Percentiles rank a stretch among this genome's conserved stretches.
Conservation (phyloP, 768 basidiomycete genomes). For the Chalciporus piperatus region DNA sequence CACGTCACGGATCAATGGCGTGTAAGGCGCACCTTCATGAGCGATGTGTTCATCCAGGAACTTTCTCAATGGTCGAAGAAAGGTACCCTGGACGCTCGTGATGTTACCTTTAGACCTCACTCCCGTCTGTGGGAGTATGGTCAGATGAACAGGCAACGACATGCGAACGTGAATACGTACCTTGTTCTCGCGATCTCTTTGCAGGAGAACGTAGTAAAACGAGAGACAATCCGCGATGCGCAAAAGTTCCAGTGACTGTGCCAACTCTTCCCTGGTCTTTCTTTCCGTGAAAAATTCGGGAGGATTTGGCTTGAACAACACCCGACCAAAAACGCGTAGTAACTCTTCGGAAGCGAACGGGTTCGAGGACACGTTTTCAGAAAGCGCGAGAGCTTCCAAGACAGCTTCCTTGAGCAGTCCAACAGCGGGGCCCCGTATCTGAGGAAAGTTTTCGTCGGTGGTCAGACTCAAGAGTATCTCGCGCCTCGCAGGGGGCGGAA, state of each 20-base stretch:
- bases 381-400: slow-evolving; percentile 46
- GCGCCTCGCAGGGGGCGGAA: slow-evolving; percentile 48
- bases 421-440: slow-evolving; percentile 68
- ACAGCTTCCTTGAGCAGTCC: slow-evolving; percentile 68
- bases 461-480: slow-evolving; percentile 56
- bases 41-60: slow-evolving; percentile 36
- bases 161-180: slow-evolving; percentile 32
- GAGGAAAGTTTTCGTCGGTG: slow-evolving; percentile 48
- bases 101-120: slow-evolving; percentile 45
- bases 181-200: slow-evolving; percentile 54
- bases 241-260: slow-evolving; percentile 54
- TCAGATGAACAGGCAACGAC: background rate
- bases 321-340: slow-evolving; percentile 55
- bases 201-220: slow-evolving; percentile 63
- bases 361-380: slow-evolving; percentile 25
- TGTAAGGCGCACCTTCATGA: slow-evolving; percentile 25
- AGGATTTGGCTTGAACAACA: slow-evolving; percentile 57
- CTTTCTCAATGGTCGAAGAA: slow-evolving; percentile 45
- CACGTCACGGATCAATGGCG: background rate
- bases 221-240: slow-evolving; percentile 65
- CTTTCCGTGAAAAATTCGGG: slow-evolving; percentile 44
- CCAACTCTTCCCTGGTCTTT: slow-evolving; percentile 43
- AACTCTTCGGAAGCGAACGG: slow-evolving; percentile 56
- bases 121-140: slow-evolving; percentile 41
- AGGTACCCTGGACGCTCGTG: slow-evolving; percentile 40